Base-by-base conservation (phyloP, 306 rosid species). In the Dryas alaskensis region DNA sequence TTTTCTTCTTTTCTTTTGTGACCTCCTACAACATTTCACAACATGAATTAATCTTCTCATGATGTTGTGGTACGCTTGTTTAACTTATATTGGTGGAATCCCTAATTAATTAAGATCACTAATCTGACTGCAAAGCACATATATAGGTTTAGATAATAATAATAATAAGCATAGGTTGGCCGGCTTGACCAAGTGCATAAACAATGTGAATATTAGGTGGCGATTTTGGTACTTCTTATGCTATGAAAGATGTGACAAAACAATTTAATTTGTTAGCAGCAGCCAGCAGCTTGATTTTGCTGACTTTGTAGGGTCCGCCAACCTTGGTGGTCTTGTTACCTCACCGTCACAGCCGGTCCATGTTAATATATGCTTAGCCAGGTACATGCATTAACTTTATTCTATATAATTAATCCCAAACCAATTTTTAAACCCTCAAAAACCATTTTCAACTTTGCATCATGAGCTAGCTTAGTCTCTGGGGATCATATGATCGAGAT, bases 291-390 rank as follows among this genome's bases (percentile, higher is more conserved):
- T 67, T 59, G 62, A 43, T 57, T 58, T 59, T 61, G 65, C 46
- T 74, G 75, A 72, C 86, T 80, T 87, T 79, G 92, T 73, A 79
- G 81, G 60, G 74, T 82, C 81, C 84, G 88, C 84, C 83, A 76
- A 74, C 6, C 13, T 71, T 78, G 61, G 80, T 67, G 22, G 19
- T 69, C 39, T 74, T 75, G 73, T 78, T 63, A 64, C 80, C 63
- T 76, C 83, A 79, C 87, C 83, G 79, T 79, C 86, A 55, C 2
- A 8, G 73, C 73, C 52, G 50, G 45, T 8, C 44, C 25, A 47
- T 22, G 25, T 60, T 66, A 63, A 70, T 31, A 22, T 60, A 39
- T 2, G 22, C 45, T 19, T 37, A 60, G 79, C 43, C 73, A 17
- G 47, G 73, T 64, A 74, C 72, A 63, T 80, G 68, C 37, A 27